These are phyloP conservation scores for Asterionellopsis glacialis DNA, from an alignment of 108 stramenopile genomes.

Conservation along the genomic window DNA sequence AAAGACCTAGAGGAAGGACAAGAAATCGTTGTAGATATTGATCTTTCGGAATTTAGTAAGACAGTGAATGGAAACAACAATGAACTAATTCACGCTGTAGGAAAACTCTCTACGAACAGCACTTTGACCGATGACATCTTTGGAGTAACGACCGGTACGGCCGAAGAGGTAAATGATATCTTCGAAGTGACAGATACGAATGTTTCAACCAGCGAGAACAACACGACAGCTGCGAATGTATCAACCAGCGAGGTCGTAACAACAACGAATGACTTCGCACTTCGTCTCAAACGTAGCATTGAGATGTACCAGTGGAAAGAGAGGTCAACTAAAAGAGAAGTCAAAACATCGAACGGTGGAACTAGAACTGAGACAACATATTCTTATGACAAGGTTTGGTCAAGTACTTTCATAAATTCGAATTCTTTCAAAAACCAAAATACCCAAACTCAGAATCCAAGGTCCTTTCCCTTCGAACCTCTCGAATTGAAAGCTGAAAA, in stretches of 20 bases:
- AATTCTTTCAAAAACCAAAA: not conserved
- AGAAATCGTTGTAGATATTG: slow-evolving; percentile 5
- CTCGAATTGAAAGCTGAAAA: not conserved
- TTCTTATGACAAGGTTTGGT: slow-evolving; percentile 9
- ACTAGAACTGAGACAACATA: slow-evolving; percentile 27
- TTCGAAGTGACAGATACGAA: too few species aligned
- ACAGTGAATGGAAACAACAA: not conserved
- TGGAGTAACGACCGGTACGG: slow-evolving; percentile 1
- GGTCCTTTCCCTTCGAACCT: not conserved
- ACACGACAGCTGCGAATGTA: too few species aligned
- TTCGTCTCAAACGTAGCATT: slow-evolving; percentile 16
- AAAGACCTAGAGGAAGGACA: slow-evolving; percentile 27
- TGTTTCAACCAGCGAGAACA: too few species aligned
- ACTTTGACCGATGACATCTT: slow-evolving; percentile 11
- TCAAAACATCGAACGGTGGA: slow-evolving; percentile 17
- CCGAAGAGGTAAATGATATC: not conserved
- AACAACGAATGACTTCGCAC: not conserved
- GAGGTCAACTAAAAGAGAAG: not conserved
- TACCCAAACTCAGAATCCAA: slow-evolving; percentile 10
- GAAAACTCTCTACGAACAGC: not conserved
- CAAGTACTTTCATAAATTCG: slow-evolving; percentile 2
- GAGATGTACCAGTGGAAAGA: slow-evolving; percentile 32
- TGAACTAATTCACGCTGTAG: slow-evolving; percentile 20
- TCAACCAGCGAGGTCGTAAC: too few species aligned
- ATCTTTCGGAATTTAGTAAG: not conserved